phyloP scores from a whole-genome alignment of 768 basidiomycete species.

The Boletellus ananas region DNA sequence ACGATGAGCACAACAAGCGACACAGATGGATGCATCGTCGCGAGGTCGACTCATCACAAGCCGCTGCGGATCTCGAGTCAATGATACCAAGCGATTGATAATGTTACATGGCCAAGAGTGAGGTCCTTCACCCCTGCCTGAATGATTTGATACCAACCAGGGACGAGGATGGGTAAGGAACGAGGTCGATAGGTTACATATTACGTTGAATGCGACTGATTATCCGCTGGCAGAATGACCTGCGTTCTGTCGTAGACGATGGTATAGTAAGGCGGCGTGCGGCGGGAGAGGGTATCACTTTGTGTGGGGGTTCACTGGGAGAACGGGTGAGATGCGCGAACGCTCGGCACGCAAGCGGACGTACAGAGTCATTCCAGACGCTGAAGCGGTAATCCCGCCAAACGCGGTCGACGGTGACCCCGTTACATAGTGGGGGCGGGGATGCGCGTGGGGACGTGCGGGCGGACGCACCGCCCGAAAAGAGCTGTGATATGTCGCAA shows the following conservation, averaged over 20 bases:
- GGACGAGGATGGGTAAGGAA: constrained; percentile 18
- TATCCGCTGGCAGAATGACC: constrained; percentile 29
- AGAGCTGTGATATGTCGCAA: constrained; percentile 59
- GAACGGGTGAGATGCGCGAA: constrained; percentile 4
- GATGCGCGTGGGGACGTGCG: constrained; percentile 32
- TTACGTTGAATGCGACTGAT: constrained; percentile 28
- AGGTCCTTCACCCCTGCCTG: constrained; percentile 13
- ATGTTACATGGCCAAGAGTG: constrained; percentile 29
- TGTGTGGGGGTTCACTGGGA: constrained; percentile 18
- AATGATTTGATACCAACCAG: constrained; percentile 5
- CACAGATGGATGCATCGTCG: constrained; percentile 9
- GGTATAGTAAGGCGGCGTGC: constrained; percentile 26
- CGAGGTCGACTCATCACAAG: constrained; percentile 8
- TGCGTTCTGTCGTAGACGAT: constrained; percentile 24
- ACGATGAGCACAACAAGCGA: constrained; percentile 14
- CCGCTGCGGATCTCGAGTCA: constrained; percentile 6
- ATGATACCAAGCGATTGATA: constrained; percentile 19
- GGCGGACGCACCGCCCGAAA: constrained; percentile 38
- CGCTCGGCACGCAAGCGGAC: neutral
- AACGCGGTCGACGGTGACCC: constrained; percentile 60
- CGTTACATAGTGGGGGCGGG: constrained; percentile 40
- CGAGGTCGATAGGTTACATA: constrained; percentile 30
- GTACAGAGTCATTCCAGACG: constrained; percentile 53
- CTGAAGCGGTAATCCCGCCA: constrained; percentile 67
- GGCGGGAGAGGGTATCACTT: constrained; percentile 24